phyloP scores from a whole-genome alignment of 345 rosid species.

The Hypericum perforatum region DNA sequence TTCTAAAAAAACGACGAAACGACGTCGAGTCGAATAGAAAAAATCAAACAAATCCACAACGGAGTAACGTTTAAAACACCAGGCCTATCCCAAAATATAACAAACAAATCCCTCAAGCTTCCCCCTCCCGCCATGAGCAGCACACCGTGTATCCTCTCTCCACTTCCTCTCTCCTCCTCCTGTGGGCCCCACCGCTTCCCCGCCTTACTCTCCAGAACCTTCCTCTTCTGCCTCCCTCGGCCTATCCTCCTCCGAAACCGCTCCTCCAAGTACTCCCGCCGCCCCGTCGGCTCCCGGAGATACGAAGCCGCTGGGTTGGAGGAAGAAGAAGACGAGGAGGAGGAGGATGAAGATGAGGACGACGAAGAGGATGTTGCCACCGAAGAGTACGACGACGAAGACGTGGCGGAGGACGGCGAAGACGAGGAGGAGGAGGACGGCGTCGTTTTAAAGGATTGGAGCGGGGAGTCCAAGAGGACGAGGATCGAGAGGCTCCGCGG shows the following conservation, averaged over 20 bases:
- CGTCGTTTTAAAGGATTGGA: conserved; percentile 12
- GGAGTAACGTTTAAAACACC: no score
- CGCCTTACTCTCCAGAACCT: conserved; percentile 19
- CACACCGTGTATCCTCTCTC: conserved; percentile 32
- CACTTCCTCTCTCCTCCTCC: conserved; percentile 10
- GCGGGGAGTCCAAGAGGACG: conserved; percentile 44
- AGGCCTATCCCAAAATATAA: no score
- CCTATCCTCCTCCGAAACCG: conserved; percentile 16
- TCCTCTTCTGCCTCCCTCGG: conserved; percentile 18
- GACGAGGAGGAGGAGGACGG: conserved; percentile 33
- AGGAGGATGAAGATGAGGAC: conserved; percentile 18
- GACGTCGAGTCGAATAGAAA: no score
- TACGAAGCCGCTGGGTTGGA: conserved; percentile 32
- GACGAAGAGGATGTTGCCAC: conserved; percentile 12
- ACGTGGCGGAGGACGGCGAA: conserved; percentile 51
- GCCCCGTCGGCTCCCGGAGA: conserved; percentile 45
- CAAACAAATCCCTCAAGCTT: no score
- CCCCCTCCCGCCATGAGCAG: conserved; percentile 46
- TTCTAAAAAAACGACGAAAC: no score
- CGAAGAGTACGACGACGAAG: conserved; percentile 24
- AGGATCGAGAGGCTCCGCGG: conserved; percentile 69
- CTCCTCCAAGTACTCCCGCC: conserved; percentile 10
- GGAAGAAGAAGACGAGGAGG: neutral
- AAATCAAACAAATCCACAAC: no score
- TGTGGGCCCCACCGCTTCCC: conserved; percentile 19